phyloP scores from a whole-genome alignment of 1,139 yeast genomes.

The Taphrina populina region DNA sequence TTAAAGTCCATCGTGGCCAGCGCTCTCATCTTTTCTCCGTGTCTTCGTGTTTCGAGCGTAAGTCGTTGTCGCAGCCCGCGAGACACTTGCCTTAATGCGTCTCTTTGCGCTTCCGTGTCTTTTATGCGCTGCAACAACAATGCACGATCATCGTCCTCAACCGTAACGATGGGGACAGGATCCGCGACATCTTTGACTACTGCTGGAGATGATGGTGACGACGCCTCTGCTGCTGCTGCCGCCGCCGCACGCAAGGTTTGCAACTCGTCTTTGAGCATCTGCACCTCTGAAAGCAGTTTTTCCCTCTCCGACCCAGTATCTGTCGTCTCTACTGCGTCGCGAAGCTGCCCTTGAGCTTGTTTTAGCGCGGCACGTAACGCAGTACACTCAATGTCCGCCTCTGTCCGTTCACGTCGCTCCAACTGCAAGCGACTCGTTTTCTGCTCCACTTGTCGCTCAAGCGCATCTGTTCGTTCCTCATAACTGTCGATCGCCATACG shows the following conservation, averaged over 20 bases:
- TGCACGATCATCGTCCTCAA: slow-evolving; percentile 8
- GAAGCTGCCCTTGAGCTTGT: not conserved
- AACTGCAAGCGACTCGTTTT: not conserved
- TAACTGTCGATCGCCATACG: slow-evolving; percentile 21
- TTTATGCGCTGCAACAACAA: slow-evolving; percentile 25
- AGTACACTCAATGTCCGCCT: slow-evolving; percentile 16
- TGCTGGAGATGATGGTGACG: not conserved
- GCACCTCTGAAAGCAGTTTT: not conserved
- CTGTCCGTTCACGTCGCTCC: slow-evolving; percentile 15
- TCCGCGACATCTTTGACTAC: not conserved
- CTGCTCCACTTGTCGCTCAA: slow-evolving; percentile 20
- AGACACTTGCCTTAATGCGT: slow-evolving; percentile 37
- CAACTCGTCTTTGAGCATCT: not conserved
- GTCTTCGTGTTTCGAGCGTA: slow-evolving; percentile 33
- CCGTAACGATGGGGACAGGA: not conserved
- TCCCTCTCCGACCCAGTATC: not conserved
- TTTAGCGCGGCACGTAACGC: slow-evolving; percentile 16
- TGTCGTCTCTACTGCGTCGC: not conserved
- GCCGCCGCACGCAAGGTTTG: not conserved
- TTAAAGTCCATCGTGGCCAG: slow-evolving; percentile 16
- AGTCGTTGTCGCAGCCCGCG: slow-evolving; percentile 37
- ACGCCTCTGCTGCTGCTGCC: not conserved
- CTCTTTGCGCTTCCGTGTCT: slow-evolving; percentile 38
- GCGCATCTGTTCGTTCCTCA: slow-evolving; percentile 12
- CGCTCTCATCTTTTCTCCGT: slow-evolving; percentile 28